Evolutionary conservation across 352 stramenopile species (phyloP).

Genomic region (Hyaloperonospora arabidopsidis): DNA sequence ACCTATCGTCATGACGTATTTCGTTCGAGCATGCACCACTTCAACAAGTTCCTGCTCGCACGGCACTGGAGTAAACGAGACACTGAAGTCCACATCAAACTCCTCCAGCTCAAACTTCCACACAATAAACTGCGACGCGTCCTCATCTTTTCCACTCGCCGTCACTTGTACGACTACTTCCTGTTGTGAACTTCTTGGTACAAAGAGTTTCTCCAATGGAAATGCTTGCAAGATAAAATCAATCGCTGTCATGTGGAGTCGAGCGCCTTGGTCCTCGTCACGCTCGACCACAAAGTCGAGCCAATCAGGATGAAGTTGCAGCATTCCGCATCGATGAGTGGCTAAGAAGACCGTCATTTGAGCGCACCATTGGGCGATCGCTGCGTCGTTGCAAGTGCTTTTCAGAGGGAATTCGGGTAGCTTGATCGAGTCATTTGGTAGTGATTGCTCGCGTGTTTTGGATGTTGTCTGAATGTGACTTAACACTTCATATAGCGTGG

Average conservation of each 20-base stretch:
- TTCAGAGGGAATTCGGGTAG: constrained; percentile 49
- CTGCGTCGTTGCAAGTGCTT: constrained; percentile 36
- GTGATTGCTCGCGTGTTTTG: constrained; percentile 2
- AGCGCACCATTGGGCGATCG: constrained; percentile 59
- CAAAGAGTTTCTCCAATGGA: constrained; percentile 51
- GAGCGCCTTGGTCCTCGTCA: constrained; percentile 34
- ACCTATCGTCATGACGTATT: constrained; percentile 43
- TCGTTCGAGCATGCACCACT: constrained; percentile 54
- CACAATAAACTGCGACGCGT: constrained; percentile 48
- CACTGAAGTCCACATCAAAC: constrained; percentile 72
- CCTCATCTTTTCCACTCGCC: constrained; percentile 17
- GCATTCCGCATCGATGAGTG: constrained; percentile 17
- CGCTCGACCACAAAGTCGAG: constrained; percentile 48
- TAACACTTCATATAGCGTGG: constrained; percentile 35
- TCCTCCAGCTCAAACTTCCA: constrained; percentile 83
- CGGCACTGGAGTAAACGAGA: constrained; percentile 43
- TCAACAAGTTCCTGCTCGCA: constrained; percentile 34
- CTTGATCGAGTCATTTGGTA: neutral
- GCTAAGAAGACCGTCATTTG: constrained; percentile 53
- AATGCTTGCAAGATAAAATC: constrained; percentile 82
- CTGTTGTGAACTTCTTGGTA: constrained; percentile 40
- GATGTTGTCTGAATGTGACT: constrained; percentile 16
- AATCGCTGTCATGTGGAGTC: constrained; percentile 71
- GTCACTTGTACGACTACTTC: constrained; percentile 43
- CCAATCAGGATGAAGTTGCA: constrained; percentile 40